Evolutionary conservation across 306 rosid genomes (phyloP).

Genomic region (Begonia peltatifolia): DNA sequence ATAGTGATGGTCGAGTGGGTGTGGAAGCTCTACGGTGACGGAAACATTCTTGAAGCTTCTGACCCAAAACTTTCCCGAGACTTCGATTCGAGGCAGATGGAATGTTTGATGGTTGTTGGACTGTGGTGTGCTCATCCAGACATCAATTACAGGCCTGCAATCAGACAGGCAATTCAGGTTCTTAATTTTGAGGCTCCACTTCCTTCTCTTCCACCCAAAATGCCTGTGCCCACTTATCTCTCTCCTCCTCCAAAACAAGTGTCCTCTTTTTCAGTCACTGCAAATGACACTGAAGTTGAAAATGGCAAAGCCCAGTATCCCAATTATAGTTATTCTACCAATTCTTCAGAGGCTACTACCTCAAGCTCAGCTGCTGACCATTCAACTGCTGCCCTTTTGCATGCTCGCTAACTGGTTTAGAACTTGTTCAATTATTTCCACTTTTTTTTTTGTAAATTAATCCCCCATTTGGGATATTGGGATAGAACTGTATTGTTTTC

Average conservation of each 20-base stretch:
- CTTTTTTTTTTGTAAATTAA: no score
- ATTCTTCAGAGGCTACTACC: constrained; percentile 3
- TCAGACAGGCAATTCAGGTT: constrained; percentile 18
- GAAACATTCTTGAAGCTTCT: constrained; percentile 9
- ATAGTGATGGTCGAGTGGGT: constrained; percentile 21
- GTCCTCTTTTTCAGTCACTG: not conserved
- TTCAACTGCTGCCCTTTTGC: constrained; percentile 1
- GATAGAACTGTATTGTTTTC: no score
- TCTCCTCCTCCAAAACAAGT: not conserved
- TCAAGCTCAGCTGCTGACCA: not conserved
- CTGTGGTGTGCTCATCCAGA: constrained; percentile 29
- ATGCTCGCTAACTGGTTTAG: not conserved
- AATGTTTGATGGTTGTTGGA: constrained; percentile 16
- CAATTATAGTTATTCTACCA: not conserved
- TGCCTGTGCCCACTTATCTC: not conserved
- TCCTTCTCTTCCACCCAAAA: constrained; percentile 5
- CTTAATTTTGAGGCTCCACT: constrained; percentile 16
- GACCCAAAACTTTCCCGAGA: constrained; percentile 11
- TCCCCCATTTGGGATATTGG: no score
- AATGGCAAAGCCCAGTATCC: not conserved
- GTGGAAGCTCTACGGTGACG: constrained; percentile 15
- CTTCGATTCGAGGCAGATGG: constrained; percentile 11
- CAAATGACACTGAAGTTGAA: not conserved
- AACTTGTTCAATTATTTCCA: no score
- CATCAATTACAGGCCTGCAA: constrained; percentile 14